phyloP scores from a whole-genome alignment of 140 eudicot species.

The Erigeron philadelphicus region DNA sequence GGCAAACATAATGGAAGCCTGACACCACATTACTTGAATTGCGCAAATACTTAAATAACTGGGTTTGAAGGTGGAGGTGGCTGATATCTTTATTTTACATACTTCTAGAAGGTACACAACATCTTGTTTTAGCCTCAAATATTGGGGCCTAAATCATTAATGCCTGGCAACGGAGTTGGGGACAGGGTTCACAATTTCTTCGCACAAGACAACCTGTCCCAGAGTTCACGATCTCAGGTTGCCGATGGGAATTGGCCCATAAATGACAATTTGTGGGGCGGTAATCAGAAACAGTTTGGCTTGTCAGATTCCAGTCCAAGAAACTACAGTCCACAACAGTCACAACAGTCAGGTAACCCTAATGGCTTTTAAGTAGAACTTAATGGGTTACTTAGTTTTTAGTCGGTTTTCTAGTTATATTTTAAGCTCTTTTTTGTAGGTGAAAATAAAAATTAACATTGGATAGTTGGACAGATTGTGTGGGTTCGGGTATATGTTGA shows the following conservation, averaged over 20 bases:
- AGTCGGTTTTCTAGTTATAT: background rate
- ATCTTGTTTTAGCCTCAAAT: constrained; percentile 24
- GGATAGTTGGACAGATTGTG: background rate
- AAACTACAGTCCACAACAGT: constrained; percentile 47
- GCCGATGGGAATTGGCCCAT: constrained; percentile 58
- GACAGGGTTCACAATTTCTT: constrained; percentile 97
- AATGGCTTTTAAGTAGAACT: constrained; percentile 3
- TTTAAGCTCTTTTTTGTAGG: background rate
- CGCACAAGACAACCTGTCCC: constrained; percentile 67
- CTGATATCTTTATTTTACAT: constrained; percentile 4
- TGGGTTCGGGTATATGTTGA: background rate
- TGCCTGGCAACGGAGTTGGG: constrained; percentile 96
- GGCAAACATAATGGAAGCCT: constrained; percentile 23
- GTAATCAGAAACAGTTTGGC: constrained; percentile 55
- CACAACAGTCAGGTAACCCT: constrained; percentile 62
- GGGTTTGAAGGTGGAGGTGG: constrained; percentile 6
- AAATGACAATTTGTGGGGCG: constrained; percentile 61
- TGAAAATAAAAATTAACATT: background rate
- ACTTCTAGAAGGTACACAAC: constrained; percentile 10
- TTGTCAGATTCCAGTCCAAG: constrained; percentile 42
- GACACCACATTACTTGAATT: constrained; percentile 18
- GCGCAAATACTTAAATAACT: constrained; percentile 3
- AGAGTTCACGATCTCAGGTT: constrained; percentile 48
- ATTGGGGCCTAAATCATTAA: constrained; percentile 45
- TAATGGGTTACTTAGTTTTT: constrained; percentile 4